These are phyloP conservation scores for Lasiosphaeria miniovina DNA, from an alignment of 495 filamentous ascomycete species.

Conservation along the genomic window DNA sequence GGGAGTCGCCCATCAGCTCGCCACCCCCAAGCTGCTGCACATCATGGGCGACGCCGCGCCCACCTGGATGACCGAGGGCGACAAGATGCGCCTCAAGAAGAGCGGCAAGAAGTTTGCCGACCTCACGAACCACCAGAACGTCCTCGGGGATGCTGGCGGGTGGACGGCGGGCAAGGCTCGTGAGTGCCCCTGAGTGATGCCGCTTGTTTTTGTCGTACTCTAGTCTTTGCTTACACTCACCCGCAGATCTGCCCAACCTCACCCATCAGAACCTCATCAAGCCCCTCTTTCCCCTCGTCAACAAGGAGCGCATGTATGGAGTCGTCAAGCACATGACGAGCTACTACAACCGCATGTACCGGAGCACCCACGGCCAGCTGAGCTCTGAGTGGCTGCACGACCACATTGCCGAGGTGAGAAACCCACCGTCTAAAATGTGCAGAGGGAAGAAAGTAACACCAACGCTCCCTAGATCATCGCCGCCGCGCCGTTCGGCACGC, in stretches of 20 bases:
- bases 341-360: constrained; percentile 40
- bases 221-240: not conserved
- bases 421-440: constrained; percentile 11
- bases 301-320: constrained; percentile 26
- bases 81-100: constrained; percentile 37
- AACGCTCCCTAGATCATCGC: constrained; percentile 13
- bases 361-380: constrained; percentile 32
- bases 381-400: constrained; percentile 41
- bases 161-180: constrained; percentile 10
- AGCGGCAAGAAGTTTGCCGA: constrained; percentile 38
- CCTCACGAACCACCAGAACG: constrained; percentile 37
- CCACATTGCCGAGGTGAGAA: constrained; percentile 27
- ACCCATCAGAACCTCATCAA: constrained; percentile 31
- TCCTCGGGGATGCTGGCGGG: not conserved
- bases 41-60: constrained; percentile 14
- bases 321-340: constrained; percentile 33
- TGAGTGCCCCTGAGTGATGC: too few species aligned
- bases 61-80: constrained; percentile 42
- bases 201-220: too few species aligned
- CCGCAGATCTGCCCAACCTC: constrained; percentile 29
- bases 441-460: constrained; percentile 8
- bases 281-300: constrained; percentile 30
- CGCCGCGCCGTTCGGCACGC: constrained; percentile 18
- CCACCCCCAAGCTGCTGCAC: constrained; percentile 19
- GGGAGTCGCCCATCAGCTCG: constrained; percentile 17